These are phyloP conservation scores for Carex pumila DNA, from an alignment of 176 grass and related monocot species.

Conservation along the genomic window DNA sequence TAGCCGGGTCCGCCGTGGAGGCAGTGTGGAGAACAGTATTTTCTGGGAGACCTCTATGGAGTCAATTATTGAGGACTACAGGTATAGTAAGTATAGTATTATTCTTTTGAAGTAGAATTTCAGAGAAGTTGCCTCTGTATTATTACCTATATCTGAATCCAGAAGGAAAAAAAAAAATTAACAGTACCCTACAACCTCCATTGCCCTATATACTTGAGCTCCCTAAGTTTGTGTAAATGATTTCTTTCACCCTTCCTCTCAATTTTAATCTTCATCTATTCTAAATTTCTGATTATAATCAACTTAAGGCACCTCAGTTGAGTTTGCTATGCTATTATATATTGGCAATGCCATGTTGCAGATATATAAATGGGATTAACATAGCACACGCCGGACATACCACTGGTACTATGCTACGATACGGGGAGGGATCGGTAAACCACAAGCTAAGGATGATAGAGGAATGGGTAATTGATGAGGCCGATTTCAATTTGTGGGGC, in stretches of 20 bases:
- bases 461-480: conserved; percentile 92
- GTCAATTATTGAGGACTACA: conserved; percentile 82
- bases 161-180: not conserved
- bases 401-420: conserved; percentile 66
- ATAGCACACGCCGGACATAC: conserved; percentile 84
- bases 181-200: not conserved
- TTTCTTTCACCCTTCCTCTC: not conserved
- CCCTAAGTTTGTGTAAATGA: not conserved
- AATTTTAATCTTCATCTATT: not conserved
- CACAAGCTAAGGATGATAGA: conserved; percentile 96
- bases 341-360: not conserved
- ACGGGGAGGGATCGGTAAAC: conserved; percentile 90
- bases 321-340: not conserved
- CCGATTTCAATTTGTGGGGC: conserved; percentile 77
- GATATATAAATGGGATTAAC: conserved; percentile 66
- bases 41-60: conserved; percentile 98
- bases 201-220: not conserved
- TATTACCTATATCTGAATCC: not conserved
- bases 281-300: not conserved
- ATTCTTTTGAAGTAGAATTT: not conserved
- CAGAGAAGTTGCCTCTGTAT: not conserved
- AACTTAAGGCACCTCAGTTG: not conserved
- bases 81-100: conserved; percentile 16
- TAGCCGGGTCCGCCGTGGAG: conserved; percentile 46
- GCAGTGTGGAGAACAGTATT: conserved; percentile 39